Base-by-base conservation (phyloP, 176 grass and related monocot genomes). In the Aechmea fasciata region DNA sequence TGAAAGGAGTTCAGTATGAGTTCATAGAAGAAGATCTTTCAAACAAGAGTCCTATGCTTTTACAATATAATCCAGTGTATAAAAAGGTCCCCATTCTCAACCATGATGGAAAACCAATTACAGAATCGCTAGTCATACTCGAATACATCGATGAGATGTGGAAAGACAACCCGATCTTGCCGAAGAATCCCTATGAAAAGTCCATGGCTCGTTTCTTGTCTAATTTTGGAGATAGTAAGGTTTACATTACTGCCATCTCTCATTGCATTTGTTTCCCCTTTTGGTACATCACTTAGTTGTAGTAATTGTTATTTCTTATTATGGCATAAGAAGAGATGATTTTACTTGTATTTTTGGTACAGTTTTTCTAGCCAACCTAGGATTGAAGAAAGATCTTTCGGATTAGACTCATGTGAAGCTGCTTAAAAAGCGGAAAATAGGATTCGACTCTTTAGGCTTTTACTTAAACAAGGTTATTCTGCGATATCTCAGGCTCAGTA, bases 71-170 rank as follows among this genome's bases (percentile, higher is more conserved):
- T 63, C 79, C 75, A 14, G 79, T 82, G 11, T 57, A 86, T 67
- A 75, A 74, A 61, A 82, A 86, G 62, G 79, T 86, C 11, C 84
- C 71, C 20, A 65, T 86, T 70, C 70, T 86, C 11, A 18, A 82
- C 22, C 76, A 64, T 64, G 33, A 8, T 41, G 79, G 78, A 67
- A 86, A 19, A 47, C 79, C 79, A 11, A 52, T 86, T 13, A 57
- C 79, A 0, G 84, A 86, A 15, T 86, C 84, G 4, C 41, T 47
- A 8, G 51, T 82, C 65, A 82, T 86, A 49, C n/a, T 86, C 13
- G 70, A 86, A 62, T 86, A 78, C 66, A 81, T 86, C 47, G 70
- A 86, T 3, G 75, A 86, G 3, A 64, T 50, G 8, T 78, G 84
- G 79, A 74, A 13, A 2, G 59, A 49, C 2, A 53, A 70, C 49